A percentile compares a stretch with the other conserved stretches of the same genome.
phyloP scores from a whole-genome alignment of 2,329 filamentous ascomycete species.

The Fusarium anguioides region DNA sequence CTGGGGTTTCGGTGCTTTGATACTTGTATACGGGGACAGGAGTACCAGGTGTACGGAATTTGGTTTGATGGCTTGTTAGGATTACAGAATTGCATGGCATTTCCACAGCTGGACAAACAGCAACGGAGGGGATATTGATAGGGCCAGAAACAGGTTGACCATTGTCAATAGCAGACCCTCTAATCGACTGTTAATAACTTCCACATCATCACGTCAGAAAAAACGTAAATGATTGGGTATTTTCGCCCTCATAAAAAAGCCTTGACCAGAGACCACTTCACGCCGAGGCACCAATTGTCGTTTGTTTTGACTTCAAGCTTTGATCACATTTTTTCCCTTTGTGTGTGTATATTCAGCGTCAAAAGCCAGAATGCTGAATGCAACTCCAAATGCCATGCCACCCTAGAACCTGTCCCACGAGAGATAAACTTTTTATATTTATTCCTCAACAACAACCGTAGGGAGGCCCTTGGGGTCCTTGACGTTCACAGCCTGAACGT shows the following conservation, averaged over 20 bases:
- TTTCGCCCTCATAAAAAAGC: conserved; percentile 37
- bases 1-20: conserved; percentile 32
- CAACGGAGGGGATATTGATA: conserved; percentile 35
- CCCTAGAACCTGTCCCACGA: conserved; percentile 56
- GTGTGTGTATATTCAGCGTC: conserved; percentile 54
- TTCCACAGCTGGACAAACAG: conserved; percentile 36
- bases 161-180: conserved; percentile 44
- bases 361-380: conserved; percentile 59
- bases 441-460: conserved; percentile 86
- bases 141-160: conserved; percentile 42
- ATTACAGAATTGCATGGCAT: conserved; percentile 50
- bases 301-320: conserved; percentile 45
- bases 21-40: conserved; percentile 54
- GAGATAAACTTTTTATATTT: conserved; percentile 57
- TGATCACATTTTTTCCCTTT: conserved; percentile 53
- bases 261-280: conserved; percentile 43
- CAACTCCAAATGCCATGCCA: conserved; percentile 61
- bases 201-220: conserved; percentile 39
- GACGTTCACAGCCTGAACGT: conserved; percentile 99
- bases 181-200: conserved; percentile 43
- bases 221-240: conserved; percentile 38
- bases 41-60: conserved; percentile 53
- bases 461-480: conserved; percentile 98
- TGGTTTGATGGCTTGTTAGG: conserved; percentile 48
- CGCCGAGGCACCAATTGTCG: conserved; percentile 45